phyloP scores from a whole-genome alignment of 208 protist species.

The Acanthamoeba culbertsoni region DNA sequence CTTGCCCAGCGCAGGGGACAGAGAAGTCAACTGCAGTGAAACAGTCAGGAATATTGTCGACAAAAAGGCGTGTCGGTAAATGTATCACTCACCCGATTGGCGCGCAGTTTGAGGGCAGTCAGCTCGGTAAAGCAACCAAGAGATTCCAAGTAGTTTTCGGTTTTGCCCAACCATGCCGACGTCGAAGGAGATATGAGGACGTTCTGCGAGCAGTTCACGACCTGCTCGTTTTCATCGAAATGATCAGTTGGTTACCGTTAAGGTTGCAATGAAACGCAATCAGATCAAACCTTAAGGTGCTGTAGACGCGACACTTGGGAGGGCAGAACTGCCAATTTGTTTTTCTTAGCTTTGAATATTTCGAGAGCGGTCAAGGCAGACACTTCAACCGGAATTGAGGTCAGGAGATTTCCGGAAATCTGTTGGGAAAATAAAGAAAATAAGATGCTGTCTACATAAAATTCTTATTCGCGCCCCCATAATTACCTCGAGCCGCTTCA shows the following conservation, averaged over 20 bases:
- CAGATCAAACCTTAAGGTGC: neutral
- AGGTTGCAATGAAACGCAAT: neutral
- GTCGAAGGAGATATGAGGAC: neutral
- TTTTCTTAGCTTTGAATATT: conserved; percentile 25
- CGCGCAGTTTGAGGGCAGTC: neutral
- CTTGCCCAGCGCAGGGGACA: neutral
- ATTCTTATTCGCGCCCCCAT: no score
- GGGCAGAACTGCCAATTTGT: neutral
- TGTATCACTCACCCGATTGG: neutral
- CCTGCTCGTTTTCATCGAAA: neutral
- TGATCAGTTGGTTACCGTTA: neutral
- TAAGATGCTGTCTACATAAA: no score
- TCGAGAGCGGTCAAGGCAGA: neutral
- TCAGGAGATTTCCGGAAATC: neutral
- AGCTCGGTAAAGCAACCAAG: neutral
- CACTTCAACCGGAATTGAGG: neutral
- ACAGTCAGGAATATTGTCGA: neutral
- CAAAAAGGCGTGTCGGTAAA: neutral
- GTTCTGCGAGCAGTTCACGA: neutral
- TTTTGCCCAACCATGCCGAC: neutral
- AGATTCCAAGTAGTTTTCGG: neutral
- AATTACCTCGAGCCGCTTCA: neutral
- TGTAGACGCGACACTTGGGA: neutral
- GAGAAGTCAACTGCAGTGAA: neutral
- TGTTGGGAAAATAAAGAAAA: neutral